These are phyloP conservation scores for Achaetomiella virescens DNA, from an alignment of 495 filamentous ascomycete species.

Conservation along the genomic window DNA sequence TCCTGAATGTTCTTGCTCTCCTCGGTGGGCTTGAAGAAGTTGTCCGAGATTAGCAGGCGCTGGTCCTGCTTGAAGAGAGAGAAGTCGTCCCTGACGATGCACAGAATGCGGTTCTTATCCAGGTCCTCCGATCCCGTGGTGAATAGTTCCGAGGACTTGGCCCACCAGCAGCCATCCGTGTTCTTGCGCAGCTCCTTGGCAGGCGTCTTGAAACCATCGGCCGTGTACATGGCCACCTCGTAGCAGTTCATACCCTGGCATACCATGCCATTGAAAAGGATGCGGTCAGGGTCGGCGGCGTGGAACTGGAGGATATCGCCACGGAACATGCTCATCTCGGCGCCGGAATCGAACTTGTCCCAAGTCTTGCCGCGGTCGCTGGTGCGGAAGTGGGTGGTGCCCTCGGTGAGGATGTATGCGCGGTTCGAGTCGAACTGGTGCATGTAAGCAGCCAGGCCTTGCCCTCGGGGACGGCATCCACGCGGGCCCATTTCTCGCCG, in stretches of 20 bases:
- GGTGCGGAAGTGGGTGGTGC: constrained; percentile 71
- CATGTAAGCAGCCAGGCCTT: constrained; percentile 54
- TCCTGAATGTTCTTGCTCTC: constrained; percentile 44
- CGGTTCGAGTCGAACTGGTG: constrained; percentile 72
- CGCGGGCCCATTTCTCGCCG: constrained; percentile 63
- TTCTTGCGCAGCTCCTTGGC: constrained; percentile 55
- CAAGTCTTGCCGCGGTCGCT: constrained; percentile 73
- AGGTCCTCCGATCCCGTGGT: constrained; percentile 53
- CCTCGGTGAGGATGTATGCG: constrained; percentile 67
- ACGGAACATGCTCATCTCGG: constrained; percentile 35
- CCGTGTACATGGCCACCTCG: constrained; percentile 68
- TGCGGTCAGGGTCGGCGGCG: constrained; percentile 69
- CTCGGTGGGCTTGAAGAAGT: constrained; percentile 57
- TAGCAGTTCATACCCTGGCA: constrained; percentile 54
- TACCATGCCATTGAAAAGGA: constrained; percentile 69
- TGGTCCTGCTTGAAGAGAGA: constrained; percentile 57
- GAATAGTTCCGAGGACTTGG: constrained; percentile 67
- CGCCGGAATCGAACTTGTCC: constrained; percentile 59
- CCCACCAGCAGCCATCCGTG: constrained; percentile 75
- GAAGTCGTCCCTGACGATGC: constrained; percentile 63
- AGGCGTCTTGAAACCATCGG: constrained; percentile 66
- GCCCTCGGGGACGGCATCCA: constrained; percentile 58
- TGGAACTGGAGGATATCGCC: constrained; percentile 65
- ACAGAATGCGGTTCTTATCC: constrained; percentile 63
- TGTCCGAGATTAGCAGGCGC: constrained; percentile 70